Evolutionary conservation across 257 asterid genomes (phyloP).

Genomic region (Plantago elongata): DNA sequence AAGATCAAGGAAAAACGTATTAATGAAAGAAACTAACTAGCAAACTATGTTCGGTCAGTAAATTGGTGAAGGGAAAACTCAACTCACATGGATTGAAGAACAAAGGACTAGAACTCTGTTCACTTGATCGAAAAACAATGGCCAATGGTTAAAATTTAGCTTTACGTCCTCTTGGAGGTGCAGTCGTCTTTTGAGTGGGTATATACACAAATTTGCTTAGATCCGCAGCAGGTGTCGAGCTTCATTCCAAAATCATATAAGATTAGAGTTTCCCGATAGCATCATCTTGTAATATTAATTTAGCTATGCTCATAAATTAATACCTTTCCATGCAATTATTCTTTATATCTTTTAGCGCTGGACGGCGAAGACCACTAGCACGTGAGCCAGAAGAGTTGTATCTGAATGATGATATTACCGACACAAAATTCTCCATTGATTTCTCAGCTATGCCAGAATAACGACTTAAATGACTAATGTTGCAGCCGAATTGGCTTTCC

Average conservation of each 20-base stretch:
- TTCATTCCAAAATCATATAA: slow-evolving; percentile 19
- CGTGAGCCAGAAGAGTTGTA: slow-evolving; percentile 77
- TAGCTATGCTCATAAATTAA: not conserved
- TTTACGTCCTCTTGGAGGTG: slow-evolving; percentile 29
- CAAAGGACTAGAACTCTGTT: not conserved
- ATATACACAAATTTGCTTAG: slow-evolving; percentile 39
- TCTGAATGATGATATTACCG: slow-evolving; percentile 71
- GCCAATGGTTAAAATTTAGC: slow-evolving; percentile 19
- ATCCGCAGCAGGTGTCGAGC: slow-evolving; percentile 34
- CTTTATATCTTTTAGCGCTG: slow-evolving; percentile 79
- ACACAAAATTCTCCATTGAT: slow-evolving; percentile 75
- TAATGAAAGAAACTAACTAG: not conserved
- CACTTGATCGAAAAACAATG: no score
- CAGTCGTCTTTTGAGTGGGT: slow-evolving; percentile 31
- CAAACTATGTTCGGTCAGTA: not conserved
- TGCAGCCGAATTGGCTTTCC: slow-evolving; percentile 56
- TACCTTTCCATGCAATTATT: slow-evolving; percentile 59
- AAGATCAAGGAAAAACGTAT: not conserved
- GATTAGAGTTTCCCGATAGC: slow-evolving; percentile 5
- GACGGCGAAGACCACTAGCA: slow-evolving; percentile 94
- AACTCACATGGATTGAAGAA: not conserved
- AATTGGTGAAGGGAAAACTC: not conserved
- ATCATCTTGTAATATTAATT: not conserved
- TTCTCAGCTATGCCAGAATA: slow-evolving; percentile 77
- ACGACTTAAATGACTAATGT: slow-evolving; percentile 66